These are phyloP conservation scores for Penicillium dipodomyicola DNA, from an alignment of 495 filamentous ascomycete species.

Conservation along the genomic window DNA sequence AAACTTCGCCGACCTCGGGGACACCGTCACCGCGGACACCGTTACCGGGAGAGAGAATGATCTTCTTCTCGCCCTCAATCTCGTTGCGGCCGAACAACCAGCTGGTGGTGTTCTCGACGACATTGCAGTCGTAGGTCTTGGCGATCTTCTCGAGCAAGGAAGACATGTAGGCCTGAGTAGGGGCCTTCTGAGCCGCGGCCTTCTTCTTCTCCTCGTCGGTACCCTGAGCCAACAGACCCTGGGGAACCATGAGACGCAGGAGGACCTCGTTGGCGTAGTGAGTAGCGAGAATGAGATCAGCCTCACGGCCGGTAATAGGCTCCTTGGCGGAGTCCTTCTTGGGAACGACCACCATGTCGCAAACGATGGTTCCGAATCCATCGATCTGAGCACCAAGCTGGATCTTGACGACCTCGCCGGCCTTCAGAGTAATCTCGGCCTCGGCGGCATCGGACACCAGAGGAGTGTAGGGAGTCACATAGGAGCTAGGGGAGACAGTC, in stretches of 20 bases:
- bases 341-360: slow-evolving; percentile 79
- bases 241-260: slow-evolving; percentile 83
- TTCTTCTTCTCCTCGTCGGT: slow-evolving; percentile 93
- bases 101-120: slow-evolving; percentile 96
- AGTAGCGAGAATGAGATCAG: slow-evolving; percentile 86
- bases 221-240: slow-evolving; percentile 76
- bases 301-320: slow-evolving; percentile 65
- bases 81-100: slow-evolving; percentile 96
- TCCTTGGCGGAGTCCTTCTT: slow-evolving; percentile 55
- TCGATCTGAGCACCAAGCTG: slow-evolving; percentile 98
- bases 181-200: slow-evolving; percentile 75
- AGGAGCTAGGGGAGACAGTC: slow-evolving; percentile 89
- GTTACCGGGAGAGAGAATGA: slow-evolving; percentile 84
- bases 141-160: slow-evolving; percentile 86
- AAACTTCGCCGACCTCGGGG: slow-evolving; percentile 91
- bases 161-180: slow-evolving; percentile 80
- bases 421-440: slow-evolving; percentile 72
- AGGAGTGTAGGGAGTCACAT: slow-evolving; percentile 95
- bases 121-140: slow-evolving; percentile 83
- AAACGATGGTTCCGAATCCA: slow-evolving; percentile 94
- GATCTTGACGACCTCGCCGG: slow-evolving; percentile 86
- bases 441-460: slow-evolving; percentile 81
- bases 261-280: slow-evolving; percentile 96
- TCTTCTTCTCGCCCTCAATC: slow-evolving; percentile 98
- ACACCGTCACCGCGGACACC: slow-evolving; percentile 84